These are phyloP conservation scores for Amanita rimosa DNA, from an alignment of 768 basidiomycete species.

Conservation along the genomic window DNA sequence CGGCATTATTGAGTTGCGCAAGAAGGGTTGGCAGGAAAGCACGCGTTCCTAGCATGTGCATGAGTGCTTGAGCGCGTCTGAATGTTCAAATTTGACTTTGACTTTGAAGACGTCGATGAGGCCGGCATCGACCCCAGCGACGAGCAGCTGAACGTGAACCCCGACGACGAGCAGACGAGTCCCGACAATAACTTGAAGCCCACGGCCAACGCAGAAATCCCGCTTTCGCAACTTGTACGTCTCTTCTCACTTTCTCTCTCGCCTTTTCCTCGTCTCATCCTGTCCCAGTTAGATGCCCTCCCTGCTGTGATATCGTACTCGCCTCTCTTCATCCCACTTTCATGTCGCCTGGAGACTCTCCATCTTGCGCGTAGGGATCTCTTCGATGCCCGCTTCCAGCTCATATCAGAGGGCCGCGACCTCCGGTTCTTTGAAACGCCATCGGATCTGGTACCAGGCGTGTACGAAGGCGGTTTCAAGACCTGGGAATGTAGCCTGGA, in stretches of 20 bases:
- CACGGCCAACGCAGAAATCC: background rate
- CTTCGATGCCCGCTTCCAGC: conserved; percentile 93
- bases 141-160: background rate
- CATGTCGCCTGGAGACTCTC: conserved; percentile 18
- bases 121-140: background rate
- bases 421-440: conserved; percentile 68
- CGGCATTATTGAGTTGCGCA: background rate
- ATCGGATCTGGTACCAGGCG: conserved; percentile 82
- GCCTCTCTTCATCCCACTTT: conserved; percentile 43
- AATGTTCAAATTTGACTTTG: conserved; percentile 1
- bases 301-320: conserved; percentile 77
- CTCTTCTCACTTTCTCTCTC: conserved; percentile 6
- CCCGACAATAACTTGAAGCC: background rate
- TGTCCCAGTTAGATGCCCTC: conserved; percentile 51
- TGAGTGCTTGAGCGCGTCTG: background rate
- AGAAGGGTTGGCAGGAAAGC: background rate
- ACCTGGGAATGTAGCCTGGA: conserved; percentile 97
- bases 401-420: conserved; percentile 49
- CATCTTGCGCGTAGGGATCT: conserved; percentile 72
- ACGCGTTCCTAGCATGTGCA: background rate
- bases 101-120: background rate
- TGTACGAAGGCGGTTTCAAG: conserved; percentile 95
- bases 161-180: background rate
- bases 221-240: conserved; percentile 24
- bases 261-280: conserved; percentile 6